Evolutionary conservation across 2,329 filamentous ascomycete species (phyloP).

Genomic region (Aspergillus pseudonomiae): DNA sequence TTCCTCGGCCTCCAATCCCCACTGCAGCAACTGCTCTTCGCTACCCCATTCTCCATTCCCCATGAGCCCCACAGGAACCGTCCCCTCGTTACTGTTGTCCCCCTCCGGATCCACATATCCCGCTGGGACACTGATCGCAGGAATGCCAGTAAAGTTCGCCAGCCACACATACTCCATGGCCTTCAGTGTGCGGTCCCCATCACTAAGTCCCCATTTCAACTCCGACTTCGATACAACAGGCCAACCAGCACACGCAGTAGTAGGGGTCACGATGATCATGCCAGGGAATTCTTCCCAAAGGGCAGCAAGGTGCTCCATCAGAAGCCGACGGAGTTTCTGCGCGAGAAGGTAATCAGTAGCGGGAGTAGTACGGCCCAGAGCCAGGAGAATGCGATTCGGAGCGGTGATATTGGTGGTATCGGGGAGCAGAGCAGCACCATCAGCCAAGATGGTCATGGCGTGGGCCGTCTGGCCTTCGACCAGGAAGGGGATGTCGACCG

Average conservation of each 20-base stretch:
- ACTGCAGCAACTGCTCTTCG: constrained; percentile 54
- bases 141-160: constrained; percentile 74
- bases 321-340: constrained; percentile 67
- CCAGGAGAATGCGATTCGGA: constrained; percentile 61
- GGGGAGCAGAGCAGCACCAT: constrained; percentile 54
- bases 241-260: constrained; percentile 72
- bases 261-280: constrained; percentile 74
- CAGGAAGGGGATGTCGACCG: constrained; percentile 55
- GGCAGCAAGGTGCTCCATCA: constrained; percentile 73
- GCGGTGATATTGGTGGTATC: constrained; percentile 36
- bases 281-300: constrained; percentile 70
- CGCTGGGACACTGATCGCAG: constrained; percentile 69
- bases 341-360: constrained; percentile 69
- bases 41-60: constrained; percentile 59
- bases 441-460: constrained; percentile 70
- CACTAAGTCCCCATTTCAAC: constrained; percentile 61
- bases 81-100: constrained; percentile 30
- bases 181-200: constrained; percentile 68
- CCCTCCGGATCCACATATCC: constrained; percentile 60
- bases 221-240: constrained; percentile 62
- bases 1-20: constrained; percentile 53
- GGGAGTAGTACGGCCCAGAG: constrained; percentile 62
- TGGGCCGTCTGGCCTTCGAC: constrained; percentile 72
- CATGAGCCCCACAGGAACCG: constrained; percentile 59
- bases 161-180: constrained; percentile 81